Base-by-base conservation (phyloP, 306 rosid species). In the Lathyrus sativus region DNA sequence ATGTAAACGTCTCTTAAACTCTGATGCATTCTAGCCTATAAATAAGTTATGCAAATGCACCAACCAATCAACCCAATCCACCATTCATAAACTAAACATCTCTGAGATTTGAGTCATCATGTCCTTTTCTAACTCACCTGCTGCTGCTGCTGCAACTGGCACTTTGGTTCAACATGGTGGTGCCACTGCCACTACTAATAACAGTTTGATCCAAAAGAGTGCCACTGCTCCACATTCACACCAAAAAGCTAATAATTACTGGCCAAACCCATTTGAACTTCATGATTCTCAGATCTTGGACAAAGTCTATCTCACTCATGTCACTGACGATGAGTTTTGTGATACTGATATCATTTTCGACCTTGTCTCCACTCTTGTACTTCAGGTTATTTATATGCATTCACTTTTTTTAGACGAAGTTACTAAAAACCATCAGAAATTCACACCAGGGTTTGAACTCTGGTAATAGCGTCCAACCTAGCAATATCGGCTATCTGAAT, bases 301-400 rank as follows among this genome's bases (percentile, higher is more conserved):
- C 74, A 72, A 17, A 14, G 74, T 78, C 19, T 67, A 72, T 45
- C 74, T 78, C 14, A 55, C 74, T 5, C 82, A 78, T 24, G 26
- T 67, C 78, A 59, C n/a, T 49, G 82, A 78, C 22, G 82, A 78
- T 67, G 55, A 72, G 67, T 2, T 2, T 31, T 78, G 82, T 49
- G 53, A 78, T 5, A 33, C 65, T 1, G 17, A 57, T 3, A 59
- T 19, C 44, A 68, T 78, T 15, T 78, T 22, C 38, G 62, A 59
- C 2, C 70, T 78, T 33, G 82, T 67, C 11, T 78, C 82, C 74
- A 60, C 22, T 71, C 29, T 67, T 63, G 54, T 68, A 35, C 73
- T 55, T 61, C 71, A 56, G 82, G 82, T 78, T 35, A 35, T 35
- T 57, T 44, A 33, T 45, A 6, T 8, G 3, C 35, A 62, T 62